phyloP scores from a whole-genome alignment of 2,329 filamentous ascomycete genomes.

The Periconia macrospinosa region DNA sequence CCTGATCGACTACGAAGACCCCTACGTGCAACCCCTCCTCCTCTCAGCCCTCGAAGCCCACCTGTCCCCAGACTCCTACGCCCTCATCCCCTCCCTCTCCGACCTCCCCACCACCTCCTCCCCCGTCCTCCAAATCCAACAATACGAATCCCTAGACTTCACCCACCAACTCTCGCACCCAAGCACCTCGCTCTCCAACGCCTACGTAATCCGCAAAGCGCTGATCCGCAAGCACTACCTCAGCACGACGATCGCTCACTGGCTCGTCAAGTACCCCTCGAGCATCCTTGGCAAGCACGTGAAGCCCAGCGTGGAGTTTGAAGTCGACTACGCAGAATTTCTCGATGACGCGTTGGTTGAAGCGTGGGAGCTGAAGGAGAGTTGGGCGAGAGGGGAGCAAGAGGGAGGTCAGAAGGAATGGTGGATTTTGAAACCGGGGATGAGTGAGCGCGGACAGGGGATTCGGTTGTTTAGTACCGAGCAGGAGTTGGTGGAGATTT shows the following conservation, averaged over 20 bases:
- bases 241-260: conserved; percentile 78
- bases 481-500: conserved; percentile 81
- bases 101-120: conserved; percentile 50
- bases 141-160: conserved; percentile 89
- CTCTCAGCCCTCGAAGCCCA: conserved; percentile 67
- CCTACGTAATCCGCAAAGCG: conserved; percentile 94
- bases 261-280: conserved; percentile 79
- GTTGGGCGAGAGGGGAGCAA: conserved; percentile 60
- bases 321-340: conserved; percentile 96
- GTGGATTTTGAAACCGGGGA: conserved; percentile 98
- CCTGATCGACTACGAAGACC: conserved; percentile 80
- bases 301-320: conserved; percentile 80
- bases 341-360: conserved; percentile 91
- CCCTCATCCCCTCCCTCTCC: conserved; percentile 57
- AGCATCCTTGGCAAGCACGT: conserved; percentile 71
- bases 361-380: conserved; percentile 82
- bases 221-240: conserved; percentile 96
- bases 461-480: conserved; percentile 87
- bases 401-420: conserved; percentile 63
- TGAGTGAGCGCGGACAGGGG: conserved; percentile 95
- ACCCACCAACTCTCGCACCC: conserved; percentile 68
- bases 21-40: conserved; percentile 87
- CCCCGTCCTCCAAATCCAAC: conserved; percentile 73
- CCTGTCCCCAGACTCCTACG: conserved; percentile 59
- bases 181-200: conserved; percentile 71